phyloP scores from a whole-genome alignment of 2,329 filamentous ascomycete species.

The Pseudofabraea citricarpa region DNA sequence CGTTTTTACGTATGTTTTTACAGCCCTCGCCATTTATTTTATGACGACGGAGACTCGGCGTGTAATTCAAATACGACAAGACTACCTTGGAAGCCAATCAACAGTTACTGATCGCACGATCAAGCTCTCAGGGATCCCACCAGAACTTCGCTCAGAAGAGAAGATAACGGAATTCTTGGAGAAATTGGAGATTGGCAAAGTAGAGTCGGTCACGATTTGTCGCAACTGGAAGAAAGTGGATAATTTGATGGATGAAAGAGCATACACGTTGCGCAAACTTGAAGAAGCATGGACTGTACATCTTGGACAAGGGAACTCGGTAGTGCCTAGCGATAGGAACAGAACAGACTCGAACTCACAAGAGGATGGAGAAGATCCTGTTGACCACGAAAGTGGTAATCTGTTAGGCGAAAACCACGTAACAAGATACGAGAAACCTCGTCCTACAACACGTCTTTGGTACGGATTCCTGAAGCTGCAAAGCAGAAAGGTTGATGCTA shows the following conservation, averaged over 20 bases:
- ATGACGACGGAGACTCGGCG: conserved; percentile 78
- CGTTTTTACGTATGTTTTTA: conserved; percentile 93
- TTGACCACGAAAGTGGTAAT: conserved; percentile 51
- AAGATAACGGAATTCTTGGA: conserved; percentile 86
- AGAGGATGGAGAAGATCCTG: conserved; percentile 34
- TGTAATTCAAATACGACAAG: conserved; percentile 80
- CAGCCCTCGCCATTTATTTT: conserved; percentile 72
- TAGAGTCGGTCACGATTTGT: conserved; percentile 83
- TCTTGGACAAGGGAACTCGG: conserved; percentile 50
- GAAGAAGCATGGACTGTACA: conserved; percentile 82
- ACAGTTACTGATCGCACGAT: conserved; percentile 97
- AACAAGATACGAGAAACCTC: conserved; percentile 37
- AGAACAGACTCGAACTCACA: conserved; percentile 19
- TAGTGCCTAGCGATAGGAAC: conserved; percentile 36
- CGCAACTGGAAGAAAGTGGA: conserved; percentile 84
- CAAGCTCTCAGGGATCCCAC: conserved; percentile 81
- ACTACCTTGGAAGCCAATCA: conserved; percentile 87
- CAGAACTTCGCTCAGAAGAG: conserved; percentile 71
- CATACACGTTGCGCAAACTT: conserved; percentile 61
- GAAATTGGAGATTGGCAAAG: conserved; percentile 80
- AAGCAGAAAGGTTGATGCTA: conserved; percentile 75
- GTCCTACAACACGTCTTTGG: conserved; percentile 70
- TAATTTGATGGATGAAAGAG: conserved; percentile 62
- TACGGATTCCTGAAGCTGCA: conserved; percentile 72
- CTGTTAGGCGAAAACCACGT: conserved; percentile 46